Base-by-base conservation (phyloP, 2,329 filamentous ascomycete species). In the Hypomyces rosellus region DNA sequence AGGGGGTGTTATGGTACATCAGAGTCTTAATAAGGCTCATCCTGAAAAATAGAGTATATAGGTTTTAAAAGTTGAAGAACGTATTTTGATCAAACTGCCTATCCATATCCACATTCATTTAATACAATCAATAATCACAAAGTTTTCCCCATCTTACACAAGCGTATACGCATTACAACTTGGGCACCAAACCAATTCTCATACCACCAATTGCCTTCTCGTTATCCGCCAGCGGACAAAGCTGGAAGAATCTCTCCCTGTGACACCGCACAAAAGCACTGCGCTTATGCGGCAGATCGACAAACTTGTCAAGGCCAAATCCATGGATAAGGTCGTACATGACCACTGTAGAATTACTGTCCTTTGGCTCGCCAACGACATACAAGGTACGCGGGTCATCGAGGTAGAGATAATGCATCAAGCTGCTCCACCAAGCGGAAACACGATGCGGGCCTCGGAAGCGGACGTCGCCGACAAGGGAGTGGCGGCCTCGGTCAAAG, bases 251-350 rank as follows among this genome's bases (percentile, higher is more conserved):
- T 50, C 83, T 74, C 63, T 84, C 82, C 7, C 85, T 71, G 46
- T 78, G 78, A 59, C 84, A 85, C 52, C 75, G 73, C 63, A 86
- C 77, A 54, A 87, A 76, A 2, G 82, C 84, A 50, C 83, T 84
- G 25, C 86, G 76, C 72, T 89, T 88, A 59, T 88, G 81, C 4
- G 84, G 83, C 54, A 89, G 67, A 57, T 89, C 86, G 54, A 88
- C 79, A 54, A 87, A 81, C 67, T 86, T 86, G 58, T 86, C 82
- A 36, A 89, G 72, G 6, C 81, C 80, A 59, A 89, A 84, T 1
- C 86, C 86, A 59, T 88, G 84, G 46, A 84, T 80, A 48, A 88
- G 78, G 59, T 91, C 86, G 65, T 90, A 90, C 54, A 82, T 81
- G 51, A 90, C 72, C 13, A 90, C 82, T 0, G 81, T 85, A 25